A percentile compares a stretch with the other conserved stretches of the same genome.
Conservation (phyloP, 129 eudicot species). For the Flaveria sonorensis region DNA sequence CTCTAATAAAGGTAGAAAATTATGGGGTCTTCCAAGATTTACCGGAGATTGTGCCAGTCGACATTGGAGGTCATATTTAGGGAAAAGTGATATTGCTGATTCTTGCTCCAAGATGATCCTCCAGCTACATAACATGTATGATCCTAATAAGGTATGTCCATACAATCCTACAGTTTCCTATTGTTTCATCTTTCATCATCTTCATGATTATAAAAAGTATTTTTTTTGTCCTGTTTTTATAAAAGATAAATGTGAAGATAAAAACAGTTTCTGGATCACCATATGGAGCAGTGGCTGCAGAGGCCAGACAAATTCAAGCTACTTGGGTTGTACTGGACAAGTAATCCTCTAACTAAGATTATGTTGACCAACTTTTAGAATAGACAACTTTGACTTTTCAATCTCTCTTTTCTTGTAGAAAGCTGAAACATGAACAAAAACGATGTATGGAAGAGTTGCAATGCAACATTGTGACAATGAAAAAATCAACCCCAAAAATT, state of each 20-base stretch:
- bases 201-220: neutral
- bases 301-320: constrained; percentile 76
- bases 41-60: constrained; percentile 95
- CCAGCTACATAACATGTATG: constrained; percentile 93
- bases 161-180: neutral
- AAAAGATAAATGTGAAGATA: constrained; percentile 90
- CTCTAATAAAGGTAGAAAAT: constrained; percentile 58
- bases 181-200: constrained; percentile 4
- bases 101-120: constrained; percentile 95
- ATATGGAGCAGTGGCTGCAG: constrained; percentile 80
- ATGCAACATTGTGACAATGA: constrained; percentile 90
- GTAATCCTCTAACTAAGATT: constrained; percentile 42
- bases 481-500: constrained; percentile 75
- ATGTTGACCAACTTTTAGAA: constrained; percentile 6
- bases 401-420: constrained; percentile 47
- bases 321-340: constrained; percentile 95
- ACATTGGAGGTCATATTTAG: constrained; percentile 55
- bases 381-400: neutral
- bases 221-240: constrained; percentile 1
- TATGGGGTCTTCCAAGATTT: constrained; percentile 90
- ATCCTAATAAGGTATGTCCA: constrained; percentile 73
- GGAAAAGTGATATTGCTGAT: constrained; percentile 76
- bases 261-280: constrained; percentile 79
- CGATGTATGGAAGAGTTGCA: constrained; percentile 93
- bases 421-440: constrained; percentile 80